Evolutionary conservation across 1,284 basidiomycete genomes (phyloP).

Genomic region (Ganoderma boninense): DNA sequence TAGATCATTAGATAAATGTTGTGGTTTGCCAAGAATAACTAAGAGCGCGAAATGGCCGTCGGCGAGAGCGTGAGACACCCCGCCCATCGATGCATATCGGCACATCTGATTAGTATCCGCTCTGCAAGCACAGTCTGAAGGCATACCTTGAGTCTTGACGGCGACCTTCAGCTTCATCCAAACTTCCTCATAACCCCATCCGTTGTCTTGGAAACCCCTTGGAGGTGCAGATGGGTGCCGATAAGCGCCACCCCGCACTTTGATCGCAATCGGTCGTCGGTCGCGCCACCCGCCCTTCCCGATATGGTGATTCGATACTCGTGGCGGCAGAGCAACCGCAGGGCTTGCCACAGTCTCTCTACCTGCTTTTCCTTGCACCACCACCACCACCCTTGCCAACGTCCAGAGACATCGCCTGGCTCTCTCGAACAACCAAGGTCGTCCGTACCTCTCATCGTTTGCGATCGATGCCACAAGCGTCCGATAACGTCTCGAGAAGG

Average conservation of each 20-base stretch:
- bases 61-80: neutral
- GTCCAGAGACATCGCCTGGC: neutral
- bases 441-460: neutral
- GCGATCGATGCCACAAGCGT: constrained; percentile 21
- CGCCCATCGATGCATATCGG: constrained; percentile 25
- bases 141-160: constrained; percentile 9
- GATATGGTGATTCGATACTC: neutral
- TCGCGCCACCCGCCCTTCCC: neutral
- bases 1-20: too few species aligned
- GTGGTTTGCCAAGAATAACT: too few species aligned
- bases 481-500: constrained; percentile 29
- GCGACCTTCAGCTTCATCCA: constrained; percentile 14
- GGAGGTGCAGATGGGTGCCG: neutral
- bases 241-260: constrained; percentile 1
- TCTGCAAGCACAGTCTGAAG: neutral
- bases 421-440: neutral
- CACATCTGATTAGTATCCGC: constrained; percentile 17
- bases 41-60: too few species aligned
- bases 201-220: neutral
- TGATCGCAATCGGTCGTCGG: neutral
- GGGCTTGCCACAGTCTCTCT: neutral
- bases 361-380: neutral
- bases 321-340: neutral
- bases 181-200: neutral
- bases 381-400: neutral